These are phyloP conservation scores for Spirogloea muscicola DNA, from an alignment of 139 green algal species.

Conservation along the genomic window DNA sequence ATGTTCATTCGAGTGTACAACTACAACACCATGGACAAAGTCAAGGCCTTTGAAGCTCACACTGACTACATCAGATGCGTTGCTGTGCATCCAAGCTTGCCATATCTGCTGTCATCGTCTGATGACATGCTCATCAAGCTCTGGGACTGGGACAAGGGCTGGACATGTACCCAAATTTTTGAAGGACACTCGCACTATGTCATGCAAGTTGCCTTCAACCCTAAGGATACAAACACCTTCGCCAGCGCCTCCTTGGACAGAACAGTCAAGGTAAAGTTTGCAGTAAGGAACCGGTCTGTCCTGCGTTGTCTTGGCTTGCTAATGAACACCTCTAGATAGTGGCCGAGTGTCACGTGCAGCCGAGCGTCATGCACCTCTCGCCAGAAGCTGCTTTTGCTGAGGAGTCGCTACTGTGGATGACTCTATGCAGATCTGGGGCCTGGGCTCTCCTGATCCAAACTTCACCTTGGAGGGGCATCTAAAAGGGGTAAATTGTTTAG, in stretches of 20 bases:
- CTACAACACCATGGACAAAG: constrained; percentile 99
- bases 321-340: too few species aligned
- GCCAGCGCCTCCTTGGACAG: constrained; percentile 91
- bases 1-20: constrained; percentile 99
- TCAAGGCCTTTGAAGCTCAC: constrained; percentile 96
- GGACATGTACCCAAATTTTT: constrained; percentile 89
- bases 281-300: too few species aligned
- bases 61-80: constrained; percentile 97
- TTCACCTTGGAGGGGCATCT: constrained; percentile 98
- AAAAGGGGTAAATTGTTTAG: constrained; percentile 96
- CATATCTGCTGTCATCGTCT: constrained; percentile 85
- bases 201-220: constrained; percentile 97
- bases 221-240: constrained; percentile 99
- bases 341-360: too few species aligned
- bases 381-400: too few species aligned
- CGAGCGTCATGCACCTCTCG: too few species aligned
- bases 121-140: constrained; percentile 99
- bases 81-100: constrained; percentile 87
- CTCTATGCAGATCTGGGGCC: constrained; percentile 64
- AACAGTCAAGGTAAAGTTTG: constrained; percentile 96
- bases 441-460: constrained; percentile 88
- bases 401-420: constrained; percentile 57
- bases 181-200: constrained; percentile 99
- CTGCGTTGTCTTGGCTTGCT: too few species aligned
- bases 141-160: constrained; percentile 98